phyloP scores from a whole-genome alignment of 2,329 filamentous ascomycete species.

The Cadophora malorum region DNA sequence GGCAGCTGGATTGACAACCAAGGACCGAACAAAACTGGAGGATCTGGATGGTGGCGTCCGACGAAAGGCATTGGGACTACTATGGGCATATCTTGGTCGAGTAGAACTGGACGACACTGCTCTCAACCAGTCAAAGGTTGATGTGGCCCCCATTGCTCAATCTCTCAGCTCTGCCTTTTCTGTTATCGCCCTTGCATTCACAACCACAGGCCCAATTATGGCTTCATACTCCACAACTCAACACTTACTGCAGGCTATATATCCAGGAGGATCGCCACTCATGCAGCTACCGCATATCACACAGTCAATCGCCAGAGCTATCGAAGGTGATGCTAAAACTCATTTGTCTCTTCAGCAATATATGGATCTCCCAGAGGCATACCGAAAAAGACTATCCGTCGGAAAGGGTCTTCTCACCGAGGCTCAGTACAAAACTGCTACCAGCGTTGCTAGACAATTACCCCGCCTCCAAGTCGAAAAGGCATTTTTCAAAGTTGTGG shows the following conservation, averaged over 20 bases:
- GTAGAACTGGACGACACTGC: slow-evolving; percentile 80
- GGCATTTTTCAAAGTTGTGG: slow-evolving; percentile 97
- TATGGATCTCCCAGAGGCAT: slow-evolving; percentile 80
- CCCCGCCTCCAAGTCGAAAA: slow-evolving; percentile 85
- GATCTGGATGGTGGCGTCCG: slow-evolving; percentile 80
- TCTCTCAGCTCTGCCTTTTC: slow-evolving; percentile 85
- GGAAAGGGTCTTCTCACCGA: slow-evolving; percentile 75
- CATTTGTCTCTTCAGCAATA: slow-evolving; percentile 86
- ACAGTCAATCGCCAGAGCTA: slow-evolving; percentile 65
- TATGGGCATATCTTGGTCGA: slow-evolving; percentile 95
- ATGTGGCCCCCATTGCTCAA: slow-evolving; percentile 86
- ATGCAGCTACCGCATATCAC: slow-evolving; percentile 92
- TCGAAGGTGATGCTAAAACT: slow-evolving; percentile 76
- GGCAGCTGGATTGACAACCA: slow-evolving; percentile 66
- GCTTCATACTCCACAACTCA: slow-evolving; percentile 84
- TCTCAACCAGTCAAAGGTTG: slow-evolving; percentile 85
- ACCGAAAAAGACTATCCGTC: slow-evolving; percentile 74
- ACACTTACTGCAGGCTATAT: slow-evolving; percentile 85
- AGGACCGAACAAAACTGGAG: slow-evolving; percentile 79
- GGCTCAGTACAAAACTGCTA: slow-evolving; percentile 75
- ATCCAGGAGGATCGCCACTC: slow-evolving; percentile 83
- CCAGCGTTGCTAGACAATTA: slow-evolving; percentile 81
- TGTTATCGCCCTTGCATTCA: slow-evolving; percentile 86
- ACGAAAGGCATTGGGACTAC: slow-evolving; percentile 84
- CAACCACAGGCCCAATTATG: slow-evolving; percentile 81